Evolutionary conservation across 2,329 filamentous ascomycete species (phyloP), one percentile per base, ranked within the genome.

Genomic region (Ploettnerulaceae sp.): DNA sequence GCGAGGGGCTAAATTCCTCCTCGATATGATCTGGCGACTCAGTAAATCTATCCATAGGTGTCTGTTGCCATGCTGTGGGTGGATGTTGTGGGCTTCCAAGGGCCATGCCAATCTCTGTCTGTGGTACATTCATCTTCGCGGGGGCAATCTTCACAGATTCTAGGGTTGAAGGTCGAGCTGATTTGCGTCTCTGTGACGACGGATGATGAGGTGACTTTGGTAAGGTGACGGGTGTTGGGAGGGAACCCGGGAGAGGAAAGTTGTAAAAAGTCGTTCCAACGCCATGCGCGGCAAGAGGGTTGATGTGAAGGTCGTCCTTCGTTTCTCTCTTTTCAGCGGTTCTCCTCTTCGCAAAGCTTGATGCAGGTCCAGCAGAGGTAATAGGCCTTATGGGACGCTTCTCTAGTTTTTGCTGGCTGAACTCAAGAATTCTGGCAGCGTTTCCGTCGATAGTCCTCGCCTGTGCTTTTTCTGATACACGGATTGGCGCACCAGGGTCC

Each of bases 91-190:
- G 85, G 58, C 84, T 89, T 24, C 84, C 85, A 46, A 89, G 67
- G 1, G 85, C 85, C 73, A 89, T 82, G 7, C 86, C 86, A 51
- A 89, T 89, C 56, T 55, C 53, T 25, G 42, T 45, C 6, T 47
- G 46, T 29, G 42, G 37, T 17, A 51, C 49, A n/a, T 51, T 41
- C 52, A 56, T 56, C 14, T 34, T 51, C 22, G 37, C 32, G 14
- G 40, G 32, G 7, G 33, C 28, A 15, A 50, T 45, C 38, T 53
- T 47, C 29, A 53, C 49, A 15, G 57, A 54, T 7, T 56, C 52
- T 20, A 51, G 53, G n/a, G 52, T 53, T 6, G 44, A 26, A 22
- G 55, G 40, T 20, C 49, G 47, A 45, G 36, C 41, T 26, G 51
- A 25, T 14, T 14, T 48, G 50, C 22, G 48, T 49, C 28, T 51